A percentile compares a stretch with the other conserved stretches of the same genome.
These are phyloP conservation scores for Circinella umbellata DNA, from an alignment of 371 early-diverging fungal species.

Conservation along the genomic window DNA sequence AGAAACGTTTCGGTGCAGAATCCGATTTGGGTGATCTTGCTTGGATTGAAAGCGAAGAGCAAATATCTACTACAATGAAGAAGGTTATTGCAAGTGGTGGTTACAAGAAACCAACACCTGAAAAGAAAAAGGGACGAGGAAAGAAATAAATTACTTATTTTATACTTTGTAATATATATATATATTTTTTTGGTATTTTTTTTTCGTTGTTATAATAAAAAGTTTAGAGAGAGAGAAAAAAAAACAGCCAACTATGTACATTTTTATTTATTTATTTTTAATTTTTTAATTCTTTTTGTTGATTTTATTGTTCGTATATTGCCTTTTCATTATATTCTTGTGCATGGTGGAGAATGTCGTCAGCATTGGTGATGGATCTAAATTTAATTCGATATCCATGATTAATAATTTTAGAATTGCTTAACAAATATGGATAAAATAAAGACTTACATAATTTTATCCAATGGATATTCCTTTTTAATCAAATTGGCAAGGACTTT, in stretches of 20 bases:
- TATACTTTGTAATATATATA: no score
- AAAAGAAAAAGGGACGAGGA: slow-evolving; percentile 38
- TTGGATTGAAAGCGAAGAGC: slow-evolving; percentile 54
- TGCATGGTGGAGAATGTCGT: slow-evolving; percentile 48
- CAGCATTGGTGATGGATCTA: slow-evolving; percentile 50
- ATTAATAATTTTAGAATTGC: no score
- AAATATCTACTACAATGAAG: slow-evolving; percentile 50
- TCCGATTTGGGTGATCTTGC: slow-evolving; percentile 58
- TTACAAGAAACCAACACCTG: slow-evolving; percentile 39
- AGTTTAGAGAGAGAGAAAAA: no score
- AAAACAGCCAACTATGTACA: no score
- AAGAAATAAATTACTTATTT: slow-evolving; percentile 1
- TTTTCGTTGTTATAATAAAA: no score
- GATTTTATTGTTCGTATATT: slow-evolving; percentile 9
- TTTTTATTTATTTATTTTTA: not conserved
- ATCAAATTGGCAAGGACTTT: slow-evolving; percentile 88
- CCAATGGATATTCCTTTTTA: slow-evolving; percentile 86
- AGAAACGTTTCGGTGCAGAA: slow-evolving; percentile 74
- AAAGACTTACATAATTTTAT: slow-evolving; percentile 58
- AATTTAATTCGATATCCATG: no score
- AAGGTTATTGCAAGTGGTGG: slow-evolving; percentile 49
- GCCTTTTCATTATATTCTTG: slow-evolving; percentile 28
- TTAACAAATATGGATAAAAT: not conserved
- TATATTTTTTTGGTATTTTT: no score
- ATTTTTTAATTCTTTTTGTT: slow-evolving; percentile 5